phyloP scores from a whole-genome alignment of 176 grass and related monocot genomes.

The Eleusine coracana region DNA sequence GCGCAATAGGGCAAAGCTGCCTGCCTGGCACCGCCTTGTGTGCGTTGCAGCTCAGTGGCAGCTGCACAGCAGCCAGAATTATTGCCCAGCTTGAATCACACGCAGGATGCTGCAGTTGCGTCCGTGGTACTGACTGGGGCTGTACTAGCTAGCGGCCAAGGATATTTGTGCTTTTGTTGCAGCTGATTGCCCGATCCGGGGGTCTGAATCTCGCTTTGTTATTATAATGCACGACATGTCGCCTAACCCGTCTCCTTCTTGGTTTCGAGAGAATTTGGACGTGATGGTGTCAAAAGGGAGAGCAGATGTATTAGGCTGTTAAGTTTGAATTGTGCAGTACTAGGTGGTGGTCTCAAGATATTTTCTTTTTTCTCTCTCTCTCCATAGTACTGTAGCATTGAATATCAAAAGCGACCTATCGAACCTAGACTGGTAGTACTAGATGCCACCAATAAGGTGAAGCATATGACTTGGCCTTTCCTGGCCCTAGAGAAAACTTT shows the following conservation, averaged over 20 bases:
- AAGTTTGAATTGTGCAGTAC: neutral
- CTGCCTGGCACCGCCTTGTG: slow-evolving; percentile 2
- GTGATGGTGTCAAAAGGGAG: neutral
- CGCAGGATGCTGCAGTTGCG: slow-evolving; percentile 34
- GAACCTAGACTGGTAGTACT: neutral
- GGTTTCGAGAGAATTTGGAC: neutral
- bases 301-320: neutral
- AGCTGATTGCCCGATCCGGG: neutral
- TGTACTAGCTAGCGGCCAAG: slow-evolving; percentile 39
- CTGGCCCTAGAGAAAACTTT: neutral
- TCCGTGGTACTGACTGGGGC: slow-evolving; percentile 37
- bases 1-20: slow-evolving; percentile 43
- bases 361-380: neutral
- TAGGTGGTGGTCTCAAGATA: neutral
- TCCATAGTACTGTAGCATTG: neutral
- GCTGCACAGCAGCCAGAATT: slow-evolving; percentile 40
- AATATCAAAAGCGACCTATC: neutral
- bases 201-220: neutral
- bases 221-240: slow-evolving; percentile 13
- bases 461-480: neutral
- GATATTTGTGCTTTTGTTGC: slow-evolving; percentile 54
- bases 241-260: neutral
- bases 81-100: slow-evolving; percentile 53
- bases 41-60: slow-evolving; percentile 66
- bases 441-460: neutral